A percentile compares a stretch with the other conserved stretches of the same genome.
Evolutionary conservation across 2,329 filamentous ascomycete genomes (phyloP).

Genomic region (Diaporthe capsici): DNA sequence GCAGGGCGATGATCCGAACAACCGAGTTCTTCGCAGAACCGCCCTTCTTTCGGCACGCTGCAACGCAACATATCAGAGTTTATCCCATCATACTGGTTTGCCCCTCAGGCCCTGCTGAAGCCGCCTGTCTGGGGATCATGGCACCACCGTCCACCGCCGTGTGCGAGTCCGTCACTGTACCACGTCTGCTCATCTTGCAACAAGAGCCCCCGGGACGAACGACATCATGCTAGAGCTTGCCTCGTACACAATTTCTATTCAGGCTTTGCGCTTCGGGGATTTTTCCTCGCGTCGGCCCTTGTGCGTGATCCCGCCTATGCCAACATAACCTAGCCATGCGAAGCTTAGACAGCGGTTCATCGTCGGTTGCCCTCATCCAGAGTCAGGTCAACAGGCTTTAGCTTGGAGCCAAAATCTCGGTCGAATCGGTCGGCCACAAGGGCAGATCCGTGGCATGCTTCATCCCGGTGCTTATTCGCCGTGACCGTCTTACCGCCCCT

Average conservation of each 20-base stretch:
- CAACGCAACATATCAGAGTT: conserved; percentile 28
- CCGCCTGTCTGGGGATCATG: background rate
- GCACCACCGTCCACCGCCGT: background rate
- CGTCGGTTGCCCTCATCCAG: conserved; percentile 7
- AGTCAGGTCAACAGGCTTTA: conserved; percentile 19
- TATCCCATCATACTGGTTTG: conserved; percentile 2
- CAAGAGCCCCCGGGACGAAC: background rate
- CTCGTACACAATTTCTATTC: background rate
- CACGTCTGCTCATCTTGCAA: background rate
- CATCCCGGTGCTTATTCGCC: conserved; percentile 21
- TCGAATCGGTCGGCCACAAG: conserved; percentile 19
- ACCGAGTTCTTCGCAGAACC: conserved; percentile 27
- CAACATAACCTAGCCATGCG: conserved; percentile 10
- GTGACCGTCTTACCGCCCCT: conserved; percentile 35
- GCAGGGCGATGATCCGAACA: conserved; percentile 25
- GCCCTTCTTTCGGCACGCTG: conserved; percentile 10
- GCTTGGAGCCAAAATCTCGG: conserved; percentile 18
- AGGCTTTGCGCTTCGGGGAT: conserved; percentile 18
- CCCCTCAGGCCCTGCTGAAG: background rate
- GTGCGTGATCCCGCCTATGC: background rate
- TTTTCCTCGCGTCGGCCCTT: conserved; percentile 29
- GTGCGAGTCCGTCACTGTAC: background rate
- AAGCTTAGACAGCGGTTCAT: conserved; percentile 20
- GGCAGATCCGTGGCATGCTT: conserved; percentile 28
- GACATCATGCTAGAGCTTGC: conserved; percentile 11